Conservation (phyloP, 225 moss, liverwort and hornwort genomes). For the Climacium dendroides region DNA sequence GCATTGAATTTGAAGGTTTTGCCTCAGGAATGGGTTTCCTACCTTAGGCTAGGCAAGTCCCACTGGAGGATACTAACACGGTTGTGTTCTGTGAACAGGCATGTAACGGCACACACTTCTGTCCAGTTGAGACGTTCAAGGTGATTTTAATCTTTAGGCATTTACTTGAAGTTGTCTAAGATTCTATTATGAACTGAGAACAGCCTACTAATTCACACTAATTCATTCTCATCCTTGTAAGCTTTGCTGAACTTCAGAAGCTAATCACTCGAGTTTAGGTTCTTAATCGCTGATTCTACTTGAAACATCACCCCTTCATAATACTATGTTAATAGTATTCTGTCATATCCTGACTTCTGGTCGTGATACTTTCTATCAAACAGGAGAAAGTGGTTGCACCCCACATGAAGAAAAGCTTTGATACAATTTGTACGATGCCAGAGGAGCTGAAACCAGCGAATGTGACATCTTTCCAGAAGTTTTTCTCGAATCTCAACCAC, state of each 20-base stretch:
- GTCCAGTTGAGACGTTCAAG: slow-evolving; percentile 61
- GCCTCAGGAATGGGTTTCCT: no score
- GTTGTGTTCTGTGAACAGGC: slow-evolving; percentile 30
- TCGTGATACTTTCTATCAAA: background rate
- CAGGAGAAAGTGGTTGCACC: slow-evolving; percentile 75
- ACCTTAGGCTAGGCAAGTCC: background rate
- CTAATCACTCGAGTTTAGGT: background rate
- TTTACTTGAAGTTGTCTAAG: background rate
- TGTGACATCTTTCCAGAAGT: slow-evolving; percentile 7
- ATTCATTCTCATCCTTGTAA: background rate
- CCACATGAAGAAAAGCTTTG: slow-evolving; percentile 50
- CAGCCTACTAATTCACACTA: background rate
- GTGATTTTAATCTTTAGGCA: background rate
- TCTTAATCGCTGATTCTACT: background rate
- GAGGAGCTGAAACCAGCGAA: background rate
- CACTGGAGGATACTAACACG: background rate
- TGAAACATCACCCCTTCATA: background rate
- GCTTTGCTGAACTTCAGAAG: background rate
- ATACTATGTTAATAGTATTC: background rate
- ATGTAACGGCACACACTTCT: slow-evolving; percentile 56
- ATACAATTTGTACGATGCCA: slow-evolving; percentile 32
- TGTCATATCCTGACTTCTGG: background rate
- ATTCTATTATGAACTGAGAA: background rate
- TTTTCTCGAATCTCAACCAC: background rate
- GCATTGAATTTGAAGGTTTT: background rate